A percentile compares a stretch with the other conserved stretches of the same genome.
These are phyloP conservation scores for Solanum dulcamara DNA, from an alignment of 257 asterid species.

Conservation along the genomic window DNA sequence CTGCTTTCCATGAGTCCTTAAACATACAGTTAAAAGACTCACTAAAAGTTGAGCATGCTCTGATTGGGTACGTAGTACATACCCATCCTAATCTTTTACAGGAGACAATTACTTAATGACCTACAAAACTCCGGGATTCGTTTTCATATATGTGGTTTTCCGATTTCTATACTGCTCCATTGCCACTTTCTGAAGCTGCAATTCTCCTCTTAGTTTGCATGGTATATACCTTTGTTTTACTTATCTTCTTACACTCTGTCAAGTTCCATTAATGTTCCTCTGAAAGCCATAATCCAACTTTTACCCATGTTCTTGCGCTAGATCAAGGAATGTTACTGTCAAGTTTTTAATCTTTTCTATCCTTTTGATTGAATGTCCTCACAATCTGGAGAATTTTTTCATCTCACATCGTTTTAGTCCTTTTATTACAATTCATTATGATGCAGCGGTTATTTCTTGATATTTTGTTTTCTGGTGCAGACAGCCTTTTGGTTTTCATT, in stretches of 20 bases:
- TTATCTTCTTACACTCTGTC: background rate
- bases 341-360: background rate
- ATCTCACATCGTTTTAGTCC: background rate
- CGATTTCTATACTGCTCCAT: background rate
- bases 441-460: background rate
- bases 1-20: background rate
- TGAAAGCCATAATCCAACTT: background rate
- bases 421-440: background rate
- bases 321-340: background rate
- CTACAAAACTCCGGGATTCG: background rate
- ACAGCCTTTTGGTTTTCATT: conserved; percentile 3
- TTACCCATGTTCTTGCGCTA: background rate
- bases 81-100: background rate
- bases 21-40: background rate
- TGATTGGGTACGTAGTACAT: background rate
- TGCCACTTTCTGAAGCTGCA: background rate
- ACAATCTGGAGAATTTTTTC: background rate
- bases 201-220: background rate
- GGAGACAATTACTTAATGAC: background rate
- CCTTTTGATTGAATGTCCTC: background rate
- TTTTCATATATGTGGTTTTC: background rate
- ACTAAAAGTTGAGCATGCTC: background rate
- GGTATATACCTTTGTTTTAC: background rate
- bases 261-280: background rate
- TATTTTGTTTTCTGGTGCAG: background rate